Percentiles rank a stretch among this genome's conserved stretches.
These are phyloP conservation scores for Pestalotiopsis sp. DNA, from an alignment of 2,329 filamentous ascomycete species.

Conservation along the genomic window DNA sequence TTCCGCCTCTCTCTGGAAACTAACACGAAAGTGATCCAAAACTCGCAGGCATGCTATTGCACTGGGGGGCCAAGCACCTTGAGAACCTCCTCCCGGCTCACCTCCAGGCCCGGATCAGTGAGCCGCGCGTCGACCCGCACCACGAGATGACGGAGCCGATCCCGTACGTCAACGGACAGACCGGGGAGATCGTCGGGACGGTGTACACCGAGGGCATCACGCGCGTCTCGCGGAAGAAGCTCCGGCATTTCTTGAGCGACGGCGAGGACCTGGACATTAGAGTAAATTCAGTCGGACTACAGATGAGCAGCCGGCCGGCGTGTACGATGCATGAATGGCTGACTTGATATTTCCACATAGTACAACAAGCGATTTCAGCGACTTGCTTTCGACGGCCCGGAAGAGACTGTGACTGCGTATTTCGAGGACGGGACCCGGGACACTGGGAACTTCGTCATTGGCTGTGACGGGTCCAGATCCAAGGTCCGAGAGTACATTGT, in stretches of 20 bases:
- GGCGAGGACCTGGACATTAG: not conserved
- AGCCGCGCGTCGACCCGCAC: not conserved
- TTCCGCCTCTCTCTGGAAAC: not conserved
- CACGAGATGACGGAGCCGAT: not conserved
- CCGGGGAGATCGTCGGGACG: not conserved
- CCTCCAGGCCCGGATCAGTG: not conserved
- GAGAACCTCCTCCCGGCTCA: not conserved
- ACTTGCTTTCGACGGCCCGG: not conserved
- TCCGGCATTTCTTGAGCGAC: not conserved
- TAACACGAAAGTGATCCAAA: not conserved
- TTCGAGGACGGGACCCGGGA: not conserved
- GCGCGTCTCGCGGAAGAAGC: not conserved
- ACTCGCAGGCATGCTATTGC: not conserved
- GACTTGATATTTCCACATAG: not conserved
- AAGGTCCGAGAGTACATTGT: conserved; percentile 5
- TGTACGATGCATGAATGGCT: not conserved
- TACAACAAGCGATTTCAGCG: not conserved
- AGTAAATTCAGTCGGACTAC: not conserved
- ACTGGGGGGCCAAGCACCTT: conserved; percentile 3
- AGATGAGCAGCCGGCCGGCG: not conserved
- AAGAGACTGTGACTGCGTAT: not conserved
- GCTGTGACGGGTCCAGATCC: not conserved
- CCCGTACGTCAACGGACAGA: conserved; percentile 1
- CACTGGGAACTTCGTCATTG: not conserved
- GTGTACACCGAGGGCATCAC: not conserved